Evolutionary conservation across 75 land plant genomes (phyloP), one percentile per base, ranked within the genome.

Genomic region (Sequoia sempervirens): DNA sequence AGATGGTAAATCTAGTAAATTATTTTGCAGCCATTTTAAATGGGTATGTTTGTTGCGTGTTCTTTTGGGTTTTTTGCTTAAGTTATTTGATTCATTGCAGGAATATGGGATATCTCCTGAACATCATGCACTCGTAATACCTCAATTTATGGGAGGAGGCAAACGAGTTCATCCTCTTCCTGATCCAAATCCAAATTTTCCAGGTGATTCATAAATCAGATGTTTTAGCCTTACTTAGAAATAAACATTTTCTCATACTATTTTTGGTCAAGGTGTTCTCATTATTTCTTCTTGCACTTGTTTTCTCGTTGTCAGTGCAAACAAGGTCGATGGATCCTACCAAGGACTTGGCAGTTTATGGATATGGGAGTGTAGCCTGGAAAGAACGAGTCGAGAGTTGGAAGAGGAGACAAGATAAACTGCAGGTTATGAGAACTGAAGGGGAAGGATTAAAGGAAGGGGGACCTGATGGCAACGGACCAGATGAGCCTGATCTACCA

Each of bases 331-430:
- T 97, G 94, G 98, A 93, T 87, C 98, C 99, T 3, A 89, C 87
- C n/a, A 97, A 93, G 80, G 99, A 97, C 73, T 85, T 94, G 79
- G 91, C 99, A 47, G 92, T 93, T 4, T 97, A 97, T 84, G 99
- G 99, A 13, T 97, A 96, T 91, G 99, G 99, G 64, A 96, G 94
- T 86, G 97, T 97, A 72, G 94, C 99, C 0, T 97, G 99, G 98
- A 97, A 97, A 87, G 95, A 97, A 53, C 83, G 94, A 78, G 85
- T 94, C 85, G 98, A 97, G 54, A 92, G 91, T 56, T 97, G 98
- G 96, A 96, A 89, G 92, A 88, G 56, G 79, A 91, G 87, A 83
- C 96, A 97, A 64, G 96, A 91, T 45, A 96, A 90, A 81, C 80
- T 94, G 85, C 93, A 93, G 82, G 87, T 92, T 78, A 87, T 89